Evolutionary conservation across 208 protist species (phyloP), one percentile per base, ranked within the genome.

Genomic region (Leishmania gerbilli): DNA sequence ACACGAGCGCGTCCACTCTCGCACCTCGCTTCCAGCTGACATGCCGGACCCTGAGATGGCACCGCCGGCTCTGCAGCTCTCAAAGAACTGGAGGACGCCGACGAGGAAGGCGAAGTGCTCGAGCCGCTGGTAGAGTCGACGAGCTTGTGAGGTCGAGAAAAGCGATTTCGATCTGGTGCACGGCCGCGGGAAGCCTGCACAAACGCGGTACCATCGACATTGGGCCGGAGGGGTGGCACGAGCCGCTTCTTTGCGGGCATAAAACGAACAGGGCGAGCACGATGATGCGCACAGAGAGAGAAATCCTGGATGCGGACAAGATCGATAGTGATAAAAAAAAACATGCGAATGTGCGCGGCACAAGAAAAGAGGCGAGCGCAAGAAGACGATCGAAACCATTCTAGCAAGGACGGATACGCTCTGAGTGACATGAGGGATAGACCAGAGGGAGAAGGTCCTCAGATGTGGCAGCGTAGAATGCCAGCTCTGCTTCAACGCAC

Each of bases 151-250:
- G 76, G 71, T 11, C 45, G 62, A 21, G 74, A 71, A 2, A 77
- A 71, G 31, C 80, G 79, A 31, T 77, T 77, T 42, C 71, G 75
- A 34, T 76, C 78, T 9, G 60, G 71, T 1, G 47, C 77, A 6
- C 51, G 24, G 1, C n/a, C 62, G 31, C 81, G 78, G 37, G 74
- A 49, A 51, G 58, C 74, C 4, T 80, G 82, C 45, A 83, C 49
- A 79, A 89, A 89, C 4, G 80, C 83, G 15, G 83, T 87, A 19
- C 86, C 86, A 62, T 89, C 86, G 47, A 71, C 79, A 60, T 85
- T 89, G n/a, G 86, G 82, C n/a, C 83, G 82, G 34, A 89, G 60
- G 3, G 86, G 86, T 11, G 86, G 86, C 5, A 89, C 75, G 34
- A 84, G 24, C 5, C 76, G 79, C 71, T 80, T 85, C 68, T 87